Evolutionary conservation across 2,329 filamentous ascomycete genomes (phyloP).

Genomic region (Beauveria brongniartii): DNA sequence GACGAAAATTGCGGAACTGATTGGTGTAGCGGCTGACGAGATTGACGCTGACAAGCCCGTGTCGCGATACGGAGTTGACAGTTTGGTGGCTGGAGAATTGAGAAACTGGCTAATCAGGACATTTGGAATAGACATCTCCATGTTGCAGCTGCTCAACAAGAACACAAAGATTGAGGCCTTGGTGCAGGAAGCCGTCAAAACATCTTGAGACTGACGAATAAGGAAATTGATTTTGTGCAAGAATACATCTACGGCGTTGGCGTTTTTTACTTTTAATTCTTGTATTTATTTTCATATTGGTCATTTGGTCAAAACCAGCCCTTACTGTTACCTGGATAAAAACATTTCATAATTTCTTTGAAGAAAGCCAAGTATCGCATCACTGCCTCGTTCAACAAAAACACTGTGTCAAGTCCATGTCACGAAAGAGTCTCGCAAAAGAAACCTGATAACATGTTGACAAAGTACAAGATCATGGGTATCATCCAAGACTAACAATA

Average conservation of each 20-base stretch:
- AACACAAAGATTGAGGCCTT: background rate
- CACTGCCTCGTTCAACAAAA: no score
- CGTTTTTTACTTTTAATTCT: no score
- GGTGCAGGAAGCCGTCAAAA: background rate
- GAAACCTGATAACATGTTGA: background rate
- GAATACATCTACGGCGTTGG: no score
- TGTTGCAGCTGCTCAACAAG: background rate
- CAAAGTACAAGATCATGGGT: background rate
- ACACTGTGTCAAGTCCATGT: background rate
- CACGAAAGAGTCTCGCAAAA: background rate
- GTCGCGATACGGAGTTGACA: background rate
- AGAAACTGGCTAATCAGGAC: conserved; percentile 3
- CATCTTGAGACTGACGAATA: background rate
- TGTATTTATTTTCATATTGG: no score
- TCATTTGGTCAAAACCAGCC: no score
- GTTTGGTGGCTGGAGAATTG: conserved; percentile 5
- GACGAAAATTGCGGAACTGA: background rate
- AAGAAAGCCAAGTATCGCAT: no score
- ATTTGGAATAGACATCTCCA: background rate
- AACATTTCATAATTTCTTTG: no score
- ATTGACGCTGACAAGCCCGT: background rate
- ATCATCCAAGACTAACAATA: background rate
- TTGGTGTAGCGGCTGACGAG: background rate
- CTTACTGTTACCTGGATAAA: no score
- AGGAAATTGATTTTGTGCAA: no score